Evolutionary conservation across 192 early-diverging fungal species (phyloP), one percentile per base, ranked within the genome.

Genomic region (Coemansia sp.): DNA sequence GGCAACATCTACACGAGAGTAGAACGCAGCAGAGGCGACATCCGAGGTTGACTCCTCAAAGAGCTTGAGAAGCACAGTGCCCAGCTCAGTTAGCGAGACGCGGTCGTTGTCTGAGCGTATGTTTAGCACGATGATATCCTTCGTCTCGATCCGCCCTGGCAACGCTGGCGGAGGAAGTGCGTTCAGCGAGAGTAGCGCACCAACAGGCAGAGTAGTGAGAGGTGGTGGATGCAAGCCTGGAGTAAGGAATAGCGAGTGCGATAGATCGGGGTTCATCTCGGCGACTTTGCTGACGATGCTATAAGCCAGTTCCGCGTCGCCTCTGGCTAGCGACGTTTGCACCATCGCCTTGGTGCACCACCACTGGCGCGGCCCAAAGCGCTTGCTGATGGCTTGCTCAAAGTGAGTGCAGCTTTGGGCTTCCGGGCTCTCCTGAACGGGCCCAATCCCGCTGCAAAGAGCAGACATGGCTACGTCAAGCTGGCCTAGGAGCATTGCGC

Each of bases 291-390:
- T 42, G 24, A 41, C 59, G 27, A 74, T 61, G 1, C 22, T 37
- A 1, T 9, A 19, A 7, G 74, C 79, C 43, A 69, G 11, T 11
- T 71, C 71, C 22, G 46, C 51, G 43, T 82, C 79, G 3, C 79
- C 74, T 22, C 74, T 62, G 46, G 70, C 45, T 42, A 82, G 58
- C 12, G 61, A 61, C 11, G 70, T 65, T 12, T 73, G 67, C n/a
- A 73, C 43, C 0, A 65, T 64, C 10, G 71, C 74, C 49, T 59
- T 40, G 32, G 32, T 60, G n/a, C 79, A 73, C 74, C 74, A 77
- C 74, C 70, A 74, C 51, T 70, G 74, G 22, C 29, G 27, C 38
- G 79, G 79, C n/a, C 79, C 46, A 22, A 67, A 51, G 8, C 29
- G 61, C 22, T 41, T 60, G 19, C 47, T 27, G 17, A 56, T 58